A percentile compares a stretch with the other conserved stretches of the same genome.
These are phyloP conservation scores for Solanum microdontum DNA, from an alignment of 257 asterid genomes.

Conservation along the genomic window DNA sequence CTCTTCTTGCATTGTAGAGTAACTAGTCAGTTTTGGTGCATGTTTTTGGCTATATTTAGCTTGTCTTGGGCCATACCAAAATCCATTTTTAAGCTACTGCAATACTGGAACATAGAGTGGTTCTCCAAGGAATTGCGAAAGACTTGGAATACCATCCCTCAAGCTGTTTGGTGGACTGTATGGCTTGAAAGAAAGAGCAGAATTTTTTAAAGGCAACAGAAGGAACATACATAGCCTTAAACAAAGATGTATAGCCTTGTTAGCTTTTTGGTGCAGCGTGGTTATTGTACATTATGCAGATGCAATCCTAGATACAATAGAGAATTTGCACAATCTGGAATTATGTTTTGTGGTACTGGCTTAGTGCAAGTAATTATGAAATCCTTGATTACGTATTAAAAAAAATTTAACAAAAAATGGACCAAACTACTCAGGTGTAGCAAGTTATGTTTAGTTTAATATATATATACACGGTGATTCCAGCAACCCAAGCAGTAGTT, in stretches of 20 bases:
- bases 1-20: neutral
- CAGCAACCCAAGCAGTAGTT: neutral
- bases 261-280: neutral
- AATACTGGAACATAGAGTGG: neutral
- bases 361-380: neutral
- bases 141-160: neutral
- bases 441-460: neutral
- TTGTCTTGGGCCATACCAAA: neutral
- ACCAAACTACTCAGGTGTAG: neutral
- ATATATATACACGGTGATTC: neutral
- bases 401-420: neutral
- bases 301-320: neutral
- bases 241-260: neutral
- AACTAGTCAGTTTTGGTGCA: neutral
- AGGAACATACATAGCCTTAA: neutral
- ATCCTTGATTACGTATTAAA: neutral
- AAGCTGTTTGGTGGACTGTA: neutral
- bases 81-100: neutral
- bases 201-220: neutral
- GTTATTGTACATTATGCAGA: neutral
- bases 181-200: neutral
- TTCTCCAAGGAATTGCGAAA: neutral
- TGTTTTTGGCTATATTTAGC: neutral
- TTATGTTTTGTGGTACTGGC: neutral
- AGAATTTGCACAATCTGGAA: neutral